phyloP scores from a whole-genome alignment of 768 basidiomycete genomes.

The Hypholoma sublateritium region DNA sequence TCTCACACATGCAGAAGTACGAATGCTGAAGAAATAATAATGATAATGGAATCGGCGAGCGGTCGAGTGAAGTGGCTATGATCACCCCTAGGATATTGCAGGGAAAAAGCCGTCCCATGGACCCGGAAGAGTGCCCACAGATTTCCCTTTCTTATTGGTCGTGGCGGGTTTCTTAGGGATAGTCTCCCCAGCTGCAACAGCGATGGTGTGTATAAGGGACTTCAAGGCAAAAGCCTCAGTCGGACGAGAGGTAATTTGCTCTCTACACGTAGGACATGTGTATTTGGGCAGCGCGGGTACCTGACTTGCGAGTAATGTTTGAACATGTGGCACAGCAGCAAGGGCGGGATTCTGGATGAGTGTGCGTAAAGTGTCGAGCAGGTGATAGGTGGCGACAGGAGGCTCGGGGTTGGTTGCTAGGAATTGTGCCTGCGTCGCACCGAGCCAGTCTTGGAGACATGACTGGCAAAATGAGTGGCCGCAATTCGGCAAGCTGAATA shows the following conservation, averaged over 20 bases:
- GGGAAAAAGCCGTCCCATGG: conserved; percentile 53
- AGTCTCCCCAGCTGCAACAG: conserved; percentile 45
- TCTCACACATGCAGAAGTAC: not conserved
- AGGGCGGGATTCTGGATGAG: conserved; percentile 26
- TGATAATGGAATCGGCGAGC: not conserved
- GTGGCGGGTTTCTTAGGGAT: conserved; percentile 34
- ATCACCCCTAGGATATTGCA: conserved; percentile 13
- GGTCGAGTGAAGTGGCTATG: no score
- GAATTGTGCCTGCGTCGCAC: conserved; percentile 49
- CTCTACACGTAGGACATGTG: conserved; percentile 69
- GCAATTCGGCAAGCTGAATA: conserved; percentile 55
- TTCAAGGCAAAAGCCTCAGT: conserved; percentile 65
- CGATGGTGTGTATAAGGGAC: conserved; percentile 50
- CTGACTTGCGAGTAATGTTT: conserved; percentile 16
- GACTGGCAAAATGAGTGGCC: conserved; percentile 69
- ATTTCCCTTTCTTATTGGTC: conserved; percentile 22
- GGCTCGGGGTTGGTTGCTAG: conserved; percentile 46
- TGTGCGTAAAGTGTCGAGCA: conserved; percentile 18
- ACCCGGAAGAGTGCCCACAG: conserved; percentile 13
- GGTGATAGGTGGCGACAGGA: not conserved
- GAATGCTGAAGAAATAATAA: not conserved
- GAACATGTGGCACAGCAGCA: conserved; percentile 17
- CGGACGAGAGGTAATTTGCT: conserved; percentile 46
- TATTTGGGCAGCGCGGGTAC: conserved; percentile 48
- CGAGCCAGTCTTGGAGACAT: conserved; percentile 60